Base-by-base conservation (phyloP, 495 filamentous ascomycete species). In the Annulohypoxylon maeteangense region DNA sequence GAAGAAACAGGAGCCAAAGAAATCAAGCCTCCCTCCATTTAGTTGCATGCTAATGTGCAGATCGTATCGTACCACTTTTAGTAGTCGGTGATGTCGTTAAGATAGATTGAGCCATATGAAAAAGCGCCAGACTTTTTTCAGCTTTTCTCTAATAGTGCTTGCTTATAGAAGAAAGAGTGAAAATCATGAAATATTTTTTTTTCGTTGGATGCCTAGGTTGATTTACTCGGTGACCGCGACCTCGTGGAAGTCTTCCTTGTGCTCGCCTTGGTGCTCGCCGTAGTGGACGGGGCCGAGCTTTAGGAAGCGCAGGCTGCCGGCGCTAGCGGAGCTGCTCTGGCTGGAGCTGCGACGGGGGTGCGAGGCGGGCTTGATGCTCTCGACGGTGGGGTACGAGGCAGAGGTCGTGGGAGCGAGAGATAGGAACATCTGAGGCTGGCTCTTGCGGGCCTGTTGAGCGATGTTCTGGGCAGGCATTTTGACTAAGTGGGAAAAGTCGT, bases 231-330 rank as follows among this genome's bases (percentile, higher is more conserved):
- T 64, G 70, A 83, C 75, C 11, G 76, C 79, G 31, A 81, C 79
- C 73, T 83, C 82, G 70, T 79, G 75, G 71, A 74, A 83, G 75
- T 85, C 83, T 18, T 72, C 76, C 74, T 81, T 81, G 80, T 77
- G 68, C 57, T 78, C 80, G 58, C 76, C 80, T 38, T 72, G 78
- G 75, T 83, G 81, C 77, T 83, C 81, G 62, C 82, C 82, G 70
- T 76, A 85, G 78, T 83, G 81, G 70, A 85, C 82, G 29, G 82
- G 82, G n/a, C 80, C 80, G 54, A 85, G 81, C 73, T 81, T 82
- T 48, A 85, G 80, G 81, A 84, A 82, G 59, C 82, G 81, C 25
- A 74, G 62, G 55, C 78, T 78, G 68, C 65, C 65, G n/a, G 20
- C 20, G 53, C 20, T 61, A 50, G 64, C 44, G 29, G 32, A 50